Evolutionary conservation across 805 yeast genomes (phyloP).

Genomic region (Yamadazyma phyllophila): DNA sequence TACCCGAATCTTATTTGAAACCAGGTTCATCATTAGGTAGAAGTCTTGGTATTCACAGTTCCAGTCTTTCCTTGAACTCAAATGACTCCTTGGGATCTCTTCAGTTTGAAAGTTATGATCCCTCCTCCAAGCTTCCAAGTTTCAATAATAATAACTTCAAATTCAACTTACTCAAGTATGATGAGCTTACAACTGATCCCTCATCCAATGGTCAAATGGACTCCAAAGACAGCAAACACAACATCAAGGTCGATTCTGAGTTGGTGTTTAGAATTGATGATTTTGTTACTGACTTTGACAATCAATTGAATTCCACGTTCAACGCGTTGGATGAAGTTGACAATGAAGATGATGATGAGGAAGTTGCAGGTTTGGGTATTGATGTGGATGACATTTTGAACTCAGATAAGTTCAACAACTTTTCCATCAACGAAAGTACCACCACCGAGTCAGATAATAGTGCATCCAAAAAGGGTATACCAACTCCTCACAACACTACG

Average conservation of each 20-base stretch:
- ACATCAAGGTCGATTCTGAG: slow-evolving; percentile 28
- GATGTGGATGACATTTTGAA: slow-evolving; percentile 43
- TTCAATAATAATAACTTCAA: slow-evolving; percentile 37
- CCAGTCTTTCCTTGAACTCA: slow-evolving; percentile 25
- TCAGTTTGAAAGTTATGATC: slow-evolving; percentile 10
- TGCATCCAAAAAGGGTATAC: background rate
- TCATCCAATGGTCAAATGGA: slow-evolving; percentile 1
- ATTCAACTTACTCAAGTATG: slow-evolving; percentile 33
- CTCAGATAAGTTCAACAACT: slow-evolving; percentile 37
- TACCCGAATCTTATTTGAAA: slow-evolving; percentile 36
- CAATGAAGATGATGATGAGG: slow-evolving; percentile 29
- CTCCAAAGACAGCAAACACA: slow-evolving; percentile 17
- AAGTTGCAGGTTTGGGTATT: slow-evolving; percentile 39
- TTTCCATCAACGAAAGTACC: slow-evolving; percentile 16
- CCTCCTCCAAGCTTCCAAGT: slow-evolving; percentile 26
- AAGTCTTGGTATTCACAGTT: slow-evolving; percentile 8
- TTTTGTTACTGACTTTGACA: slow-evolving; percentile 29
- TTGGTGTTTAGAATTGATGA: slow-evolving; percentile 37
- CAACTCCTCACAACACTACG: background rate
- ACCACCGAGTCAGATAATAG: slow-evolving; percentile 7
- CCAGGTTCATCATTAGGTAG: slow-evolving; percentile 1
- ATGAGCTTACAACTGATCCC: slow-evolving; percentile 21
- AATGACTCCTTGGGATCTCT: slow-evolving; percentile 21
- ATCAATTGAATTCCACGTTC: slow-evolving; percentile 4
- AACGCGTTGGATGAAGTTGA: slow-evolving; percentile 26